Base-by-base conservation (phyloP, 2,329 filamentous ascomycete genomes). In the Lachnellula arida region DNA sequence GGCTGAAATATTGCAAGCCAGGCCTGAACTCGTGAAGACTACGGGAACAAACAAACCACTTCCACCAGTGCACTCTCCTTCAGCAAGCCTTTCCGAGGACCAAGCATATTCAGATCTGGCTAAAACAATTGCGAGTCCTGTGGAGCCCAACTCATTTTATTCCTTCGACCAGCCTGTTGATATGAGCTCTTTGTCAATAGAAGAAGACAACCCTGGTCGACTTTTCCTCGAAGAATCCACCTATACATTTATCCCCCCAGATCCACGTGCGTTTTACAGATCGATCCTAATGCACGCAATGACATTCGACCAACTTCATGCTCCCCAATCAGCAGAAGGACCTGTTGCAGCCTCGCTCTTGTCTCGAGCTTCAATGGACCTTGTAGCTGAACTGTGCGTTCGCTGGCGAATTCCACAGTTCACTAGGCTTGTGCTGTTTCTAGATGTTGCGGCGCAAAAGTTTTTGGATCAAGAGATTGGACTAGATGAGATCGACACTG, bases 321-420 rank as follows among this genome's bases (percentile, higher is more conserved):
- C 76, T 34, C 63, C 67, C 23, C 76, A 81, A 54, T 75, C 76
- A 53, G 71, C 76, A 17, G 74, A 77, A 48, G 75, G 78, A 42
- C 73, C 76, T 55, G 73, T 49, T 40, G 49, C 56, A 14, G 52
- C 53, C 19, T 46, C 74, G 23, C 79, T 81, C 14, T 72, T 88
- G n/a, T 94, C 91, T 1, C 89, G 87, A 65, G 83, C 88, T 59
- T 94, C 91, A 2, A 81, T 84, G 49, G 91, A 97, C 54, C 76
- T 99, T 46, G 74, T 99, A 60, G 88, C 87, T 58, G 93, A 97
- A 71, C 80, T 97, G 55, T 89, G 87, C 57, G 76, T 91, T 60
- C 85, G 92, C 66, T 99, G 94, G 94, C 86, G 94, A 49, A 81
- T 99, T 59, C 91, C 93, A 2, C 85, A 87, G 61, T 91, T 86